These are phyloP conservation scores for Hordeum marinum DNA, from an alignment of 176 grass and related monocot genomes.

Conservation along the genomic window DNA sequence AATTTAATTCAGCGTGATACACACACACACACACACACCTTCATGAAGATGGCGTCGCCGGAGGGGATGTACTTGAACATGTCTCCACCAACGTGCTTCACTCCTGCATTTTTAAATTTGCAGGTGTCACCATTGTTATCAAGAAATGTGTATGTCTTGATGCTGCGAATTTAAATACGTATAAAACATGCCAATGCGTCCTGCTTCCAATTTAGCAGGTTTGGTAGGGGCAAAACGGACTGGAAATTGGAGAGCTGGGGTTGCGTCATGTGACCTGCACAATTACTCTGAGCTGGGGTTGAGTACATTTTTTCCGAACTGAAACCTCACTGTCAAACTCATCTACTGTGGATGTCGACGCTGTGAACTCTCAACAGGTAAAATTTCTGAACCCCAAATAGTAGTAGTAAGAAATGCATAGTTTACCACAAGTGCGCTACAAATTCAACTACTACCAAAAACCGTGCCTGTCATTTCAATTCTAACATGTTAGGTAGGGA, in stretches of 20 bases:
- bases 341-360: no score
- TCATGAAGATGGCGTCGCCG: conserved; percentile 94
- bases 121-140: background rate
- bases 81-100: conserved; percentile 69
- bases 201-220: background rate
- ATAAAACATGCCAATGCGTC: background rate
- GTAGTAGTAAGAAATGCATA: no score
- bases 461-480: no score
- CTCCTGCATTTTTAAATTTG: conserved; percentile 39
- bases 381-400: no score
- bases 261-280: no score
- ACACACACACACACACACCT: no score
- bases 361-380: no score
- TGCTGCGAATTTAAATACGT: background rate
- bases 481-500: no score
- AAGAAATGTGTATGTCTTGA: background rate
- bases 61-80: conserved; percentile 81
- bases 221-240: background rate
- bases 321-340: background rate
- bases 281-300: background rate
- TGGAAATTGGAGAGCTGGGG: background rate
- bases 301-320: background rate
- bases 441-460: no score
- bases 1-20: background rate
- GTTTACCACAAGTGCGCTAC: no score